Evolutionary conservation across 164 flowering plant genomes (phyloP), one percentile per base, ranked within the genome.

Genomic region (Vitis amurensis): DNA sequence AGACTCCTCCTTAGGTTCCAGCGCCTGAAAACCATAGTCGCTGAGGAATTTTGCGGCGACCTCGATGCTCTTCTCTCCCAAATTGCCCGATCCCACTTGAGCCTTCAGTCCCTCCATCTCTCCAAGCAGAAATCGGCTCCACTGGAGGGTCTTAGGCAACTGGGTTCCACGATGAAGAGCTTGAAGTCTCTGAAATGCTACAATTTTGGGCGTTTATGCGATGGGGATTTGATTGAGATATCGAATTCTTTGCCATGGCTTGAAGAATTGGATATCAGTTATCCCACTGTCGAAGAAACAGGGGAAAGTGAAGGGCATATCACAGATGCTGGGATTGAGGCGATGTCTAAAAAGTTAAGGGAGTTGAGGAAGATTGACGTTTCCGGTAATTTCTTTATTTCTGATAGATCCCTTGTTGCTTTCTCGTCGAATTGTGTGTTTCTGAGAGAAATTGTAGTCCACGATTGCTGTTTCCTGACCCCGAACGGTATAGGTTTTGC

Each of bases 211-310:
- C 8, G 15, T 48, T 68, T 90, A 51, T 55, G 30, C 5, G 82
- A 83, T 30, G 8, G 17, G 4, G 85, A 84, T 76, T 63, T 87
- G 79, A 44, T 64, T 6, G 73, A 23, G 62, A 81, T 87, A 1
- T 79, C 83, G 8, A 47, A 67, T 16, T 76, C 74, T 2, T 74
- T 86, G 14, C 85, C 86, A 6, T 49, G 14, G 64, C 77, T 90
- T 66, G 87, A 84, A 68, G 86, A 79, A 27, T 75, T 90, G 12
- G 88, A 90, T 62, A 77, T 90, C n/a, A 81, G 88, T 65, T 80
- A 72, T 63, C 88, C 85, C 1, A 73, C 62, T 14, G 19, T 9
- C 10, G n/a, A 13, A 48, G 29, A 7, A 37, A 37, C 3, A 15
- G 29, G 4, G 56, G 37, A 50, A 30, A 50, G 49, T 31, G 27